These are phyloP conservation scores for Eimeria necatrix DNA, from an alignment of 169 alveolate species.

Conservation along the genomic window DNA sequence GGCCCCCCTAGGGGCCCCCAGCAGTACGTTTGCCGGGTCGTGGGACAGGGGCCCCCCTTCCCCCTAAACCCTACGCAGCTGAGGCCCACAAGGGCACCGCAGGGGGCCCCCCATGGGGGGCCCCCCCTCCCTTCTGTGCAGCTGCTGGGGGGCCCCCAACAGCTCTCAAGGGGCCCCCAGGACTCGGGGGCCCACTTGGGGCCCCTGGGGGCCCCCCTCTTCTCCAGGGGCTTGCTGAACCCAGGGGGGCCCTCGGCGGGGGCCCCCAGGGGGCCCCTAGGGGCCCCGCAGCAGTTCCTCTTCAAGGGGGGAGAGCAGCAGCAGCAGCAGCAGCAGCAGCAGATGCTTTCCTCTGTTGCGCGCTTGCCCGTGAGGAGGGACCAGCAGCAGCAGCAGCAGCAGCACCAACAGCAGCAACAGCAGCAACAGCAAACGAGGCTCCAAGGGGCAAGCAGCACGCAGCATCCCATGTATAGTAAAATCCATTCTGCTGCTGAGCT, in stretches of 20 bases:
- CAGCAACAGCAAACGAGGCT: background rate
- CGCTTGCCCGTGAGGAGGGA: background rate
- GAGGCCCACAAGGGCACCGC: background rate
- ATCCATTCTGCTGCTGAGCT: background rate
- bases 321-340: constrained; percentile 25
- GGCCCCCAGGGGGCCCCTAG: constrained; percentile 22
- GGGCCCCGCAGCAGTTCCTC: background rate
- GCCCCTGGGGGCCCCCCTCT: constrained; percentile 3
- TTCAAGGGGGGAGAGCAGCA: background rate
- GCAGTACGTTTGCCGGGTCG: too few relatives aligned
- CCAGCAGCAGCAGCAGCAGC: background rate
- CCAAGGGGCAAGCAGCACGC: background rate
- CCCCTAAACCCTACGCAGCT: background rate
- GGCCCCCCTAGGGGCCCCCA: background rate
- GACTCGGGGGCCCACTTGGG: background rate
- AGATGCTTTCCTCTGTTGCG: background rate
- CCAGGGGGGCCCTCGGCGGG: background rate
- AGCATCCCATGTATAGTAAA: background rate
- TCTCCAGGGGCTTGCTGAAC: too few relatives aligned
- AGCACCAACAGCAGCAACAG: background rate
- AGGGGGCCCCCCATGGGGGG: constrained; percentile 29
- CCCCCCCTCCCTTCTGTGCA: background rate
- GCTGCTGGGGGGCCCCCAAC: background rate
- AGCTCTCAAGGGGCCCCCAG: background rate
- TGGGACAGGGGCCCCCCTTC: background rate